Evolutionary conservation across 2,329 filamentous ascomycete species (phyloP).

Genomic region (Hymenoscyphus albidus): DNA sequence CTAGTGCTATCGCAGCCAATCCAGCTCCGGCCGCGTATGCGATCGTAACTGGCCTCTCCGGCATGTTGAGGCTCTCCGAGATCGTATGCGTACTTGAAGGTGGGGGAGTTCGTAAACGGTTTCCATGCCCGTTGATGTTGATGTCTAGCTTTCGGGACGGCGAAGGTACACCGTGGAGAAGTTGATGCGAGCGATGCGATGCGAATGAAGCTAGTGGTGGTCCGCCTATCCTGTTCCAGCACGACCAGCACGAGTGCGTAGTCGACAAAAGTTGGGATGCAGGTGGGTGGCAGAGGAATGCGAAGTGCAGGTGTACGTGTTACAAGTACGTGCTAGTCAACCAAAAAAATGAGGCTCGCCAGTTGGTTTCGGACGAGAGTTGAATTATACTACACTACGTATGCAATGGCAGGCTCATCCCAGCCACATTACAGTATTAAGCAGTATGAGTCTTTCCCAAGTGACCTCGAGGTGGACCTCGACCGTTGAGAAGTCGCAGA

Average conservation of each 20-base stretch:
- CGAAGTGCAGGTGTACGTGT: background rate
- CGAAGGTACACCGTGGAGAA: background rate
- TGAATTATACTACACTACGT: background rate
- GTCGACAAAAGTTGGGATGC: too few species aligned
- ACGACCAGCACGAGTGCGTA: background rate
- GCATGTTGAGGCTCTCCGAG: slow-evolving; percentile 51
- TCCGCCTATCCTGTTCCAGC: background rate
- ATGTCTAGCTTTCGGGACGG: background rate
- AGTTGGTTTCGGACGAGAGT: background rate
- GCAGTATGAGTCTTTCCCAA: background rate
- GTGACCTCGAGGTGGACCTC: background rate
- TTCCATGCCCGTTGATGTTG: slow-evolving; percentile 9
- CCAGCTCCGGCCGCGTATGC: slow-evolving; percentile 95
- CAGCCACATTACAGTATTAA: background rate
- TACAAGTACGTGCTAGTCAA: too few species aligned
- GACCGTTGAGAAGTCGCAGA: background rate
- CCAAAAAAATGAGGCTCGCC: background rate
- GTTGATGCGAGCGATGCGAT: background rate
- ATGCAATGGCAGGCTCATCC: background rate
- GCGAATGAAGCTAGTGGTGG: background rate
- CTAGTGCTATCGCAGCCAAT: slow-evolving; percentile 86
- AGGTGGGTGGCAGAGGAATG: background rate
- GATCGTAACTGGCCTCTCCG: slow-evolving; percentile 76
- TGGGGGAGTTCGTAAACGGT: slow-evolving; percentile 9
- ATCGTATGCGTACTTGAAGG: slow-evolving; percentile 11